phyloP scores from a whole-genome alignment of 176 grass and related monocot species.

The Oryza glumipatula region DNA sequence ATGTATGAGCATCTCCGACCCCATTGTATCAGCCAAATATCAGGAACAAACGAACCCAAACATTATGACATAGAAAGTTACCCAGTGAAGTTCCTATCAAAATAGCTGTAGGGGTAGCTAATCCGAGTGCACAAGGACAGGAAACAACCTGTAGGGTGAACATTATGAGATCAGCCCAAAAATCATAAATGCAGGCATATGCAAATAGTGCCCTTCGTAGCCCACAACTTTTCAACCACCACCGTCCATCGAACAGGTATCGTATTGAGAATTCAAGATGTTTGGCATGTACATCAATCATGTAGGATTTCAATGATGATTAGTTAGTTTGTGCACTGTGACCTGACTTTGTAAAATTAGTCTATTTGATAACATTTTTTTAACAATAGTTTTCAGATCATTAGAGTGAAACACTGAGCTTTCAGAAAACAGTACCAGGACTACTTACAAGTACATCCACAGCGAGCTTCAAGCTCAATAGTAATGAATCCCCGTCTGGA shows the following conservation, averaged over 20 bases:
- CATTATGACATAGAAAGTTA: conserved; percentile 48
- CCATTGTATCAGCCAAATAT: conserved; percentile 26
- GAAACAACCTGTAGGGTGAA: conserved; percentile 80
- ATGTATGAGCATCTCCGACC: not conserved
- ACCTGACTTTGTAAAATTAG: not conserved
- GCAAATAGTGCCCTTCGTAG: not conserved
- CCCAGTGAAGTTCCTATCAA: conserved; percentile 94
- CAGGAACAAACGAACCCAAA: conserved; percentile 12
- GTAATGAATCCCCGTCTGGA: conserved; percentile 74
- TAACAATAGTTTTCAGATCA: not conserved
- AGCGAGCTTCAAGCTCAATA: conserved; percentile 95
- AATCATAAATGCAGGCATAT: not conserved
- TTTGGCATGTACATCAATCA: not conserved
- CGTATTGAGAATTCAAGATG: conserved; percentile 13
- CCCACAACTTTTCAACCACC: conserved; percentile 5
- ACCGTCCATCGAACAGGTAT: conserved; percentile 4
- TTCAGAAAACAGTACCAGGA: not conserved
- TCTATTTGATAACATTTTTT: not conserved
- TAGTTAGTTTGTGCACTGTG: conserved; percentile 2
- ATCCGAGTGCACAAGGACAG: conserved; percentile 91
- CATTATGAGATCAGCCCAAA: conserved; percentile 25
- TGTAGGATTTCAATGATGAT: conserved; percentile 3
- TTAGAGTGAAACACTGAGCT: not conserved
- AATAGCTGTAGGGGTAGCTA: conserved; percentile 97
- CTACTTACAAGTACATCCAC: conserved; percentile 91